A percentile compares a stretch with the other conserved stretches of the same genome.
These are phyloP conservation scores for Pelargonium fulgidum DNA, from an alignment of 441 rosid genomes.

Conservation along the genomic window DNA sequence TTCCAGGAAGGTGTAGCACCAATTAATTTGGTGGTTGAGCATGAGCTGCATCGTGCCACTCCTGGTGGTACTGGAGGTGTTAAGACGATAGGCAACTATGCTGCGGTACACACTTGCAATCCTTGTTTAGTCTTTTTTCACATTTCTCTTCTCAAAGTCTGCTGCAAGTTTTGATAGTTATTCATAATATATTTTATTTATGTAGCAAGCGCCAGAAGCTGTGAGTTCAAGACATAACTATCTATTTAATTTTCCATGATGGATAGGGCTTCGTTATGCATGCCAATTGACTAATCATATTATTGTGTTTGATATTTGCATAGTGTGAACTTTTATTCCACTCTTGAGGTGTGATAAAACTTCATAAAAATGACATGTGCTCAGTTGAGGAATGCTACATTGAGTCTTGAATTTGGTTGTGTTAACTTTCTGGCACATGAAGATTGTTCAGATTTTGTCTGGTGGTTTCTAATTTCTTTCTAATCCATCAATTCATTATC, in stretches of 20 bases:
- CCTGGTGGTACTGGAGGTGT: constrained; percentile 82
- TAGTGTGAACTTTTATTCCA: background rate
- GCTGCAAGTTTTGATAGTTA: background rate
- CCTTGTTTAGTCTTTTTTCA: constrained; percentile 4
- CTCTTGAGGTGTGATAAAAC: background rate
- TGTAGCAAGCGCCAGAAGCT: background rate
- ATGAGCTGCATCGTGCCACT: constrained; percentile 61
- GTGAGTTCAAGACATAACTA: background rate
- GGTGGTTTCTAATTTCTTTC: background rate
- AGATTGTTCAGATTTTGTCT: background rate
- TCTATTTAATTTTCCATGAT: background rate
- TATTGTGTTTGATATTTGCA: background rate
- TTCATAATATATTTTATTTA: background rate
- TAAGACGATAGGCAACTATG: constrained; percentile 65
- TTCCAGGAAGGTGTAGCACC: constrained; percentile 66
- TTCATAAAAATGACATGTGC: background rate
- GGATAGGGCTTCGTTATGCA: background rate
- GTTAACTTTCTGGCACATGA: background rate
- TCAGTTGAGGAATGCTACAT: background rate
- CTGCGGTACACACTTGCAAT: constrained; percentile 44
- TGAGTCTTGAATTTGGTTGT: constrained; percentile 1
- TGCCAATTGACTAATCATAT: background rate
- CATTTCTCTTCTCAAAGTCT: background rate
- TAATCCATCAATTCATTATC: constrained; percentile 3
- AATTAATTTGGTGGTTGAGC: constrained; percentile 52